phyloP scores from a whole-genome alignment of 2,329 filamentous ascomycete genomes.

The Nemania sp. region DNA sequence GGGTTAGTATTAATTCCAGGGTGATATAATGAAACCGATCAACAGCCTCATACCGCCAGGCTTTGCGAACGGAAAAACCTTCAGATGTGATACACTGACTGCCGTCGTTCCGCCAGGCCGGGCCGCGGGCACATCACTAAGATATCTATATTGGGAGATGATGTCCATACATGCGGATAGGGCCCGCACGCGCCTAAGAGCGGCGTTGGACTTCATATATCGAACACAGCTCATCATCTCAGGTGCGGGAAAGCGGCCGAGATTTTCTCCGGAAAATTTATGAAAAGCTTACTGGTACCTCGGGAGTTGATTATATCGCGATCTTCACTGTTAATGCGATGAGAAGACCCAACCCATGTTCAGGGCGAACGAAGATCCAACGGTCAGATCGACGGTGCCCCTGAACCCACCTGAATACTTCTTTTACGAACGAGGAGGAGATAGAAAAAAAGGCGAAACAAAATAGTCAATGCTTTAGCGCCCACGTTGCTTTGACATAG shows the following conservation, averaged over 20 bases:
- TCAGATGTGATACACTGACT: too few species aligned
- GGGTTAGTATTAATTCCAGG: too few species aligned
- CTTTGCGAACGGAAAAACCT: too few species aligned
- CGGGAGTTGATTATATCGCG: slow-evolving; percentile 14
- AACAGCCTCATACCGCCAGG: too few species aligned
- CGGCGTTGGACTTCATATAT: slow-evolving; percentile 10
- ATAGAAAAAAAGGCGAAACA: neutral
- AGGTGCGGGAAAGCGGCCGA: slow-evolving; percentile 11
- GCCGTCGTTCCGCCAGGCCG: too few species aligned
- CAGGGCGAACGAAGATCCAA: neutral
- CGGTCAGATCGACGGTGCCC: neutral
- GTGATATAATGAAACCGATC: too few species aligned
- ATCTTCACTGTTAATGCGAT: neutral
- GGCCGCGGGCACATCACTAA: too few species aligned
- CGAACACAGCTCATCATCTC: neutral
- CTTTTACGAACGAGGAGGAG: neutral
- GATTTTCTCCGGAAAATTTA: slow-evolving; percentile 10
- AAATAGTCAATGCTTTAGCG: neutral
- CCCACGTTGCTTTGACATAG: neutral
- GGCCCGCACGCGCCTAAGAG: slow-evolving; percentile 9
- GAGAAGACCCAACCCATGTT: neutral
- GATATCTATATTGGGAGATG: too few species aligned
- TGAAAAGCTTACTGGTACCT: neutral
- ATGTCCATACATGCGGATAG: slow-evolving; percentile 6
- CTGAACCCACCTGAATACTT: slow-evolving; percentile 7